Conservation (phyloP, 2,329 filamentous ascomycete species). For the Thermothelomyces thermophilus region DNA sequence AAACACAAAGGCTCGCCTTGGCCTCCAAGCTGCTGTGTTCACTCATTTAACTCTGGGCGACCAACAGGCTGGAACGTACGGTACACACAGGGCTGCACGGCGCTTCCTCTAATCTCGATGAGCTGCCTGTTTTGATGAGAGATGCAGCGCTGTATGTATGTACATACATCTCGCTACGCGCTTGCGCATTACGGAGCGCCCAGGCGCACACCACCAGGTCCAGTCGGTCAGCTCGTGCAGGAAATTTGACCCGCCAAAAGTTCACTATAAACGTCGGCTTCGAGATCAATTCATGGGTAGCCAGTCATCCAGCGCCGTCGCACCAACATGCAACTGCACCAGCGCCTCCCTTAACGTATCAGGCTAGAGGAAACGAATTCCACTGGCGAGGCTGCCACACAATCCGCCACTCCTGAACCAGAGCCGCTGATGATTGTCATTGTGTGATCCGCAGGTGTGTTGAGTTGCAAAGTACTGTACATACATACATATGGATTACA, state of each 20-base stretch:
- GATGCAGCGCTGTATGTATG: slow-evolving; percentile 6
- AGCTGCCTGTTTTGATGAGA: slow-evolving; percentile 19
- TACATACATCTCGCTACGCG: slow-evolving; percentile 15
- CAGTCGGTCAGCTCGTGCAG: neutral
- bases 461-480: no score
- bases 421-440: no score
- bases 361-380: no score
- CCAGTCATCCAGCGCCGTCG: slow-evolving; percentile 14
- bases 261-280: no score
- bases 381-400: neutral
- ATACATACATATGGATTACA: no score
- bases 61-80: no score
- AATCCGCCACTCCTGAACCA: no score
- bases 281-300: no score
- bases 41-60: neutral
- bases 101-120: no score
- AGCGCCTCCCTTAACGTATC: slow-evolving; percentile 6
- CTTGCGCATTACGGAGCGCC: slow-evolving; percentile 8
- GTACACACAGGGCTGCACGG: no score
- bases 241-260: slow-evolving; percentile 6
- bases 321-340: slow-evolving; percentile 16
- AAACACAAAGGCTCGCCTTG: no score
- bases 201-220: neutral
- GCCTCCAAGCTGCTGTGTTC: neutral
- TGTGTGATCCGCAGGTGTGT: no score